Conservation (phyloP, 139 green algal species). For the Tetratostichococcus sp. region DNA sequence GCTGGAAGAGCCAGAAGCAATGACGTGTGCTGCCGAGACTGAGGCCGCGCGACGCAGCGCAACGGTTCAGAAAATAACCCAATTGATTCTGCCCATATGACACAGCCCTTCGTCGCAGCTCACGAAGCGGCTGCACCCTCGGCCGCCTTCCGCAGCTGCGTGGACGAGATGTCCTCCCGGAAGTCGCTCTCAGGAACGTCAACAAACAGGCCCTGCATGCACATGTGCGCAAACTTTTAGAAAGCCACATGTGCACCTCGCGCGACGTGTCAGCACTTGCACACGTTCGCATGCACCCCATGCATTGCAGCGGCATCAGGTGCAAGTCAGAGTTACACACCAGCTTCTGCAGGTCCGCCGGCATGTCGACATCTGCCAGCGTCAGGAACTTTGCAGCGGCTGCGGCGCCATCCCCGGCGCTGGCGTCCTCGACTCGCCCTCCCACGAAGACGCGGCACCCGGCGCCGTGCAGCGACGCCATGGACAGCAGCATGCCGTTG, state of each 20-base stretch:
- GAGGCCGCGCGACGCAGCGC: too few species aligned
- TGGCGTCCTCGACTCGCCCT: slow-evolving; percentile 39
- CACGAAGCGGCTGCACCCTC: not conserved
- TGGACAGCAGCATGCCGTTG: slow-evolving; percentile 55
- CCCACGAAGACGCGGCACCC: slow-evolving; percentile 72
- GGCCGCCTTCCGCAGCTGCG: slow-evolving; percentile 46
- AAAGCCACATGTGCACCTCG: too few species aligned
- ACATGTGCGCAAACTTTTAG: too few species aligned
- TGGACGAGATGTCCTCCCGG: slow-evolving; percentile 68
- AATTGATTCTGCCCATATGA: too few species aligned
- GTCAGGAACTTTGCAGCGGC: slow-evolving; percentile 34
- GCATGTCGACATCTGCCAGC: slow-evolving; percentile 58
- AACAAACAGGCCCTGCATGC: slow-evolving; percentile 51
- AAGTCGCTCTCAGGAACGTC: slow-evolving; percentile 57
- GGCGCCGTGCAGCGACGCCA: slow-evolving; percentile 32
- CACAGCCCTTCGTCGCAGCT: too few species aligned
- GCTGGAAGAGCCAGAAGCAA: too few species aligned
- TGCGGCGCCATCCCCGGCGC: not conserved
- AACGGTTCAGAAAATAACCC: too few species aligned
- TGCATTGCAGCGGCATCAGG: not conserved
- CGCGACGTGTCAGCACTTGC: too few species aligned
- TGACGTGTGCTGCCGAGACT: too few species aligned
- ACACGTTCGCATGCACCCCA: not conserved
- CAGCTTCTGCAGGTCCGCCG: slow-evolving; percentile 31
- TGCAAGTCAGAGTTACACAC: slow-evolving; percentile 8